These are phyloP conservation scores for Martiniozyma asiatica DNA, from an alignment of 1,139 yeast genomes.

Conservation along the genomic window DNA sequence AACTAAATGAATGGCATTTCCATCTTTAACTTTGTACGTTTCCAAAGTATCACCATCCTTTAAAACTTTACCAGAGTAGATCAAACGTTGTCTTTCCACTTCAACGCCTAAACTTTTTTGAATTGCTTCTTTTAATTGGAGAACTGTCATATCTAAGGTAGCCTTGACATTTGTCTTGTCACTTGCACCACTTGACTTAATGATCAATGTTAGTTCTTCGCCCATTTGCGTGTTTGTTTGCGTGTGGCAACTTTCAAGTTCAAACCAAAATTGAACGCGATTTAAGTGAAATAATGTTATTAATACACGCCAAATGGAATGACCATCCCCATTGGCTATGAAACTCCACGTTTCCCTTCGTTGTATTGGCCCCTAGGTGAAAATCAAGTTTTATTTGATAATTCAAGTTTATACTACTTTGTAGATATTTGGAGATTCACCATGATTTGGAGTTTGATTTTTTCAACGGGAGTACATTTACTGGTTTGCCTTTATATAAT, in stretches of 20 bases:
- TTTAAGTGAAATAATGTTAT: too few species aligned
- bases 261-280: too few species aligned
- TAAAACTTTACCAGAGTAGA: constrained; percentile 87
- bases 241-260: too few species aligned
- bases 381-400: constrained; percentile 29
- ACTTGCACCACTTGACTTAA: constrained; percentile 69
- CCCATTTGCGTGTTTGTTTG: too few species aligned
- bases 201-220: not conserved
- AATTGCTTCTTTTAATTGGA: constrained; percentile 57
- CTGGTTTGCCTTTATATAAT: constrained; percentile 59
- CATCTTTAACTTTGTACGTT: constrained; percentile 69
- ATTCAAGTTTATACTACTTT: constrained; percentile 54
- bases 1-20: constrained; percentile 83
- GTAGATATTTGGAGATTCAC: constrained; percentile 81
- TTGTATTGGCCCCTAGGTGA: constrained; percentile 59
- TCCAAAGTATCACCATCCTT: constrained; percentile 70
- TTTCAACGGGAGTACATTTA: constrained; percentile 50
- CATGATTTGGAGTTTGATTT: constrained; percentile 64
- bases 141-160: constrained; percentile 42
- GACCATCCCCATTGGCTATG: constrained; percentile 81
- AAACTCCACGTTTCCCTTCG: constrained; percentile 71
- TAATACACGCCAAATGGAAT: too few species aligned
- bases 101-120: constrained; percentile 59
- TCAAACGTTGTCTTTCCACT: constrained; percentile 69
- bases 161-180: constrained; percentile 57